phyloP scores from a whole-genome alignment of 805 yeast genomes.

The Candida verbasci region DNA sequence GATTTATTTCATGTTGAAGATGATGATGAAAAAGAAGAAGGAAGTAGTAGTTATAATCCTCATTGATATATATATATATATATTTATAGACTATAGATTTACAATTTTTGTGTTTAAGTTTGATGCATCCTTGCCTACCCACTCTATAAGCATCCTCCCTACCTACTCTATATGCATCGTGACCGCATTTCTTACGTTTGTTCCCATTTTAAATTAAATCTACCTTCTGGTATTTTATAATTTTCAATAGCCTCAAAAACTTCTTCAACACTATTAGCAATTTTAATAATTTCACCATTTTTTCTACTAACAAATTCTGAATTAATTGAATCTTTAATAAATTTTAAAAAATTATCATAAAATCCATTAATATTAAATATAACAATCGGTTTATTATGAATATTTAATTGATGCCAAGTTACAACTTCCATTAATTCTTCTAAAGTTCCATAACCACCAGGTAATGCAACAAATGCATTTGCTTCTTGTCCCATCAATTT shows the following conservation, averaged over 20 bases:
- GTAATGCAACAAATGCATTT: constrained; percentile 83
- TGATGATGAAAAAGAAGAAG: constrained; percentile 9
- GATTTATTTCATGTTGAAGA: constrained; percentile 40
- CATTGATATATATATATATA: constrained; percentile 8
- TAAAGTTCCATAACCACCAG: constrained; percentile 89
- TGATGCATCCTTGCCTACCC: no score
- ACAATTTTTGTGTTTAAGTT: no score
- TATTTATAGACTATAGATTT: no score
- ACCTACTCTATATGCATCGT: no score
- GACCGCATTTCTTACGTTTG: constrained; percentile 3
- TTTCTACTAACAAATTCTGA: constrained; percentile 65
- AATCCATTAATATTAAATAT: constrained; percentile 77
- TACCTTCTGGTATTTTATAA: constrained; percentile 65
- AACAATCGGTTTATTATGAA: constrained; percentile 78
- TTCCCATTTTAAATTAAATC: constrained; percentile 71
- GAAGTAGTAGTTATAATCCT: constrained; percentile 7
- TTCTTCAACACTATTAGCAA: constrained; percentile 66
- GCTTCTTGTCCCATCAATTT: constrained; percentile 81
- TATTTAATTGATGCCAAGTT: constrained; percentile 88
- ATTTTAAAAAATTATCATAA: constrained; percentile 63
- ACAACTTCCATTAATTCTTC: constrained; percentile 88
- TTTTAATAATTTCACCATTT: constrained; percentile 64
- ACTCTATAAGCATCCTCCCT: no score
- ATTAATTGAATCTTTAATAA: constrained; percentile 54
- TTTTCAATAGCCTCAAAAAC: constrained; percentile 58